These are phyloP conservation scores for Termitomyces titanicus DNA, from an alignment of 768 basidiomycete genomes.

Conservation along the genomic window DNA sequence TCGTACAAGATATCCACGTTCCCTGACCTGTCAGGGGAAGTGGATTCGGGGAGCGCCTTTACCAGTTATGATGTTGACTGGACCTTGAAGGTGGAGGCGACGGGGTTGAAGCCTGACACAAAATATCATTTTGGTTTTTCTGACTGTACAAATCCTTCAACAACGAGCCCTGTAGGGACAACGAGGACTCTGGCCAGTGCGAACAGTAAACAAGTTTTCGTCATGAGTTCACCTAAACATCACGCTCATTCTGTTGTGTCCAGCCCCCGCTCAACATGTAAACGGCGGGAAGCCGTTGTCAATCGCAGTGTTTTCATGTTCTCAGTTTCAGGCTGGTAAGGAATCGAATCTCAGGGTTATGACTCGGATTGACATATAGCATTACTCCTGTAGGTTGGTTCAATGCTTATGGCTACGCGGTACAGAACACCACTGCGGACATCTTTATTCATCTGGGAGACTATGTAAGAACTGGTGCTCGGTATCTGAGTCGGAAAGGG, in stretches of 20 bases:
- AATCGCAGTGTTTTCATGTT: not conserved
- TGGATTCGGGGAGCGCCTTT: conserved; percentile 46
- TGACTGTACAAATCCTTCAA: conserved; percentile 45
- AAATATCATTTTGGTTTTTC: conserved; percentile 42
- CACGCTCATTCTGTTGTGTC: not conserved
- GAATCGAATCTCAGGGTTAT: not conserved
- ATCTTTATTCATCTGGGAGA: conserved; percentile 56
- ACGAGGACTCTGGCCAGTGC: conserved; percentile 35
- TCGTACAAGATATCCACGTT: conserved; percentile 41
- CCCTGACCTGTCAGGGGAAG: conserved; percentile 28
- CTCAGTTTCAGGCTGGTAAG: not conserved
- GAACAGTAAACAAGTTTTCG: not conserved
- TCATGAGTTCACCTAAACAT: not conserved
- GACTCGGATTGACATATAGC: not conserved
- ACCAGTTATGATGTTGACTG: conserved; percentile 57
- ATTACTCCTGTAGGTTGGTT: conserved; percentile 44
- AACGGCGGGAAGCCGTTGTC: not conserved
- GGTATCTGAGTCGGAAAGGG: not conserved
- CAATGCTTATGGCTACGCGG: conserved; percentile 42
- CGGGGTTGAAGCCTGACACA: conserved; percentile 44
- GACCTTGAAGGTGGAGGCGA: conserved; percentile 59
- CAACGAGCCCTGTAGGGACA: conserved; percentile 42
- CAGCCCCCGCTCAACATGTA: not conserved
- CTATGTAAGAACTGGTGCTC: conserved; percentile 39
- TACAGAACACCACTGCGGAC: conserved; percentile 44